phyloP scores from a whole-genome alignment of 2,329 filamentous ascomycete species.

The Colletotrichum navitas region DNA sequence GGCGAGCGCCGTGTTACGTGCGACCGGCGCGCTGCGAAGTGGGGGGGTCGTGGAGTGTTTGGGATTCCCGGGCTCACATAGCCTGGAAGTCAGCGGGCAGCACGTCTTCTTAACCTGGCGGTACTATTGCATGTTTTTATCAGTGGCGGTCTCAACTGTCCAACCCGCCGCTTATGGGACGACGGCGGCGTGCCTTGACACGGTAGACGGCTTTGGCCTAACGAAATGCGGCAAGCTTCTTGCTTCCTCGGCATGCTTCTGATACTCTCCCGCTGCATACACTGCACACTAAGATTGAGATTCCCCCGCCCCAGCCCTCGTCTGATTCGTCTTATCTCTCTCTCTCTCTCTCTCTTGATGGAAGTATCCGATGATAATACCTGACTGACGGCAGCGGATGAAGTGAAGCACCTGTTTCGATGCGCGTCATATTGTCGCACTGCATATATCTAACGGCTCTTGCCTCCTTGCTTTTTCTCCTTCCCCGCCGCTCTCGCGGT shows the following conservation, averaged over 20 bases:
- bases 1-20: conserved; percentile 43
- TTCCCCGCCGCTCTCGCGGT: not conserved
- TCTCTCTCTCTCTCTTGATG: not conserved
- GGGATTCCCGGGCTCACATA: conserved; percentile 19
- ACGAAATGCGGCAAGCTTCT: not conserved
- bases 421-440: conserved; percentile 19
- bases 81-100: conserved; percentile 17
- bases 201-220: not conserved
- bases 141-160: not conserved
- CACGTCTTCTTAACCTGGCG: not conserved
- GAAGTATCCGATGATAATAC: not conserved
- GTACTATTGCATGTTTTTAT: not conserved
- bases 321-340: conserved; percentile 14
- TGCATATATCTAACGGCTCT: conserved; percentile 15
- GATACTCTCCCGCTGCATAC: not conserved
- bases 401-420: conserved; percentile 16
- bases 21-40: conserved; percentile 32
- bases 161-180: not conserved
- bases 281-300: not conserved
- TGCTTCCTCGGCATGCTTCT: not conserved
- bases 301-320: not conserved
- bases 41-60: conserved; percentile 2
- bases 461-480: conserved; percentile 1
- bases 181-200: not conserved
- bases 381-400: not conserved